Conservation (phyloP, 371 early-diverging fungal genomes). For the Lichtheimia hyalospora region DNA sequence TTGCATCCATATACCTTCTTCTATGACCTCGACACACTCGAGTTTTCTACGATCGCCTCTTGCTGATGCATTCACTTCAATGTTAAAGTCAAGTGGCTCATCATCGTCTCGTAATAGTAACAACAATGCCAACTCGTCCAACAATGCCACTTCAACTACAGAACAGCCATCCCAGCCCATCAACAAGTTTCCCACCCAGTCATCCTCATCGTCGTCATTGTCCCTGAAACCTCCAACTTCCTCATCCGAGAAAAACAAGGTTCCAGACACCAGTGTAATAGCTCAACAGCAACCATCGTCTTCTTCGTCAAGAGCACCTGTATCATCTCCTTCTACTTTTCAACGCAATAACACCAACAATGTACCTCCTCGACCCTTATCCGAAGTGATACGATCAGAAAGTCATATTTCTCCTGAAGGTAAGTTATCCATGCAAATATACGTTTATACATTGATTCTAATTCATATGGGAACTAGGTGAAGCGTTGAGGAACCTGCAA, state of each 20-base stretch:
- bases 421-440: too few species aligned
- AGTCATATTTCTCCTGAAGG: slow-evolving; percentile 37
- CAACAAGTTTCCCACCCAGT: neutral
- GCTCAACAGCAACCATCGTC: slow-evolving; percentile 2
- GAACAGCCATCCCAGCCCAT: neutral
- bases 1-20: neutral
- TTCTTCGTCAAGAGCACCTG: neutral
- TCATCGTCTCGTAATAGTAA: neutral
- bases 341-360: slow-evolving; percentile 8
- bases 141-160: neutral
- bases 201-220: neutral
- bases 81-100: neutral
- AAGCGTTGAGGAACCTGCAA: slow-evolving; percentile 87
- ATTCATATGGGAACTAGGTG: slow-evolving; percentile 67
- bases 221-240: neutral
- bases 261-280: too few species aligned
- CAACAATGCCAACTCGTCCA: neutral
- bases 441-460: slow-evolving; percentile 22
- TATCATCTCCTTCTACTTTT: slow-evolving; percentile 1
- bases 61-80: slow-evolving; percentile 10
- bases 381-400: slow-evolving; percentile 36
- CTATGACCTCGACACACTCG: slow-evolving; percentile 13
- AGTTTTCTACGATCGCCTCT: slow-evolving; percentile 8
- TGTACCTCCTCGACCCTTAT: slow-evolving; percentile 29
- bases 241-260: slow-evolving; percentile 3